phyloP scores from a whole-genome alignment of 805 yeast genomes.

The Wickerhamiella alocasiicola region DNA sequence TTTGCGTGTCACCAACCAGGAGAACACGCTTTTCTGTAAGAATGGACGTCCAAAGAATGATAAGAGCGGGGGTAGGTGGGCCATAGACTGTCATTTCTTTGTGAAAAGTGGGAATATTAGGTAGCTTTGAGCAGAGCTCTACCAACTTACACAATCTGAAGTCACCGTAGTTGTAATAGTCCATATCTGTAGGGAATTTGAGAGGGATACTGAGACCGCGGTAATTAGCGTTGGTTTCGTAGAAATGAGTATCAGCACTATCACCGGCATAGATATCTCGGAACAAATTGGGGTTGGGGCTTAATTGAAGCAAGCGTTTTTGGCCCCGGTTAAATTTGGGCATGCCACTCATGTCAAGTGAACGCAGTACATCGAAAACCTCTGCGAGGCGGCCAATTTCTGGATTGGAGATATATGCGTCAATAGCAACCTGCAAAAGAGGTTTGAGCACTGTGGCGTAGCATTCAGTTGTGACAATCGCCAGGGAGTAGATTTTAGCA shows the following conservation, averaged over 20 bases:
- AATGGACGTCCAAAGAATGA: slow-evolving; percentile 39
- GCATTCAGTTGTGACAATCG: slow-evolving; percentile 42
- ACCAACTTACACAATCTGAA: slow-evolving; percentile 19
- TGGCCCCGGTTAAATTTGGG: slow-evolving; percentile 24
- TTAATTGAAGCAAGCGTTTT: slow-evolving; percentile 20
- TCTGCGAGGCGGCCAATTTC: slow-evolving; percentile 17
- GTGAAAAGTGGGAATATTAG: slow-evolving; percentile 17
- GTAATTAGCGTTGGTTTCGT: slow-evolving; percentile 23
- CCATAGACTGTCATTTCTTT: slow-evolving; percentile 42
- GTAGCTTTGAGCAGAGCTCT: slow-evolving; percentile 23
- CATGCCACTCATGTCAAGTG: slow-evolving; percentile 22
- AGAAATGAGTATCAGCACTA: slow-evolving; percentile 24
- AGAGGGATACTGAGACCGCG: slow-evolving; percentile 24
- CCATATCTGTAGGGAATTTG: slow-evolving; percentile 24
- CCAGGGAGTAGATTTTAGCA: slow-evolving; percentile 44
- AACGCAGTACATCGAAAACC: slow-evolving; percentile 24
- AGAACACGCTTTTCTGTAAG: slow-evolving; percentile 41
- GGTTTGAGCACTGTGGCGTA: slow-evolving; percentile 50
- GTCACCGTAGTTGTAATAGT: slow-evolving; percentile 26
- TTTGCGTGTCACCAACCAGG: slow-evolving; percentile 36
- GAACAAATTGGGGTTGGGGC: slow-evolving; percentile 9
- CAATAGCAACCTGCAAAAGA: slow-evolving; percentile 40
- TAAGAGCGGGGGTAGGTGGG: slow-evolving; percentile 40
- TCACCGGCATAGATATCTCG: slow-evolving; percentile 2
- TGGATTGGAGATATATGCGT: slow-evolving; percentile 31